Conservation (phyloP, 345 rosid genomes). For the Brassica cretica region DNA sequence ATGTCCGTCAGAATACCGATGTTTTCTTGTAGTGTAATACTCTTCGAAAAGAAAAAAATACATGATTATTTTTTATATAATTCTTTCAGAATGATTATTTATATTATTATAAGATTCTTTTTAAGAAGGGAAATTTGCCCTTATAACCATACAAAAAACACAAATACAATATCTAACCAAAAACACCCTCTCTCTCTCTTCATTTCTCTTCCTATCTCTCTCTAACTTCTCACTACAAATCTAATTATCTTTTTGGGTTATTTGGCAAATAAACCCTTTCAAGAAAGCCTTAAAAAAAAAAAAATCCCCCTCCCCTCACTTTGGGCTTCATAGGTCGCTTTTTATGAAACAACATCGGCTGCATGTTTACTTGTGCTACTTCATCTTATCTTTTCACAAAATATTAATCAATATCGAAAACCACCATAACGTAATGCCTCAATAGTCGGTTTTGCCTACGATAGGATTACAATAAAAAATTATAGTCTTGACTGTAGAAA, state of each 20-base stretch:
- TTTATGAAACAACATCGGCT: constrained; percentile 37
- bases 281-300: too few relatives aligned
- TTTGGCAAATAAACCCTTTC: too few relatives aligned
- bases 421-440: not conserved
- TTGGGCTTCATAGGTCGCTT: constrained; percentile 31
- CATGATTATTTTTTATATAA: not conserved
- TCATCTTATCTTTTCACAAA: constrained; percentile 29
- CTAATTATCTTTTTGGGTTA: too few relatives aligned
- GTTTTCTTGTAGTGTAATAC: not conserved
- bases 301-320: constrained; percentile 28
- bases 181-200: too few relatives aligned
- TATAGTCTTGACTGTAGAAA: not conserved
- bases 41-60: constrained; percentile 29
- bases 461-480: not conserved
- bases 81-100: constrained; percentile 39
- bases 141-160: too few relatives aligned
- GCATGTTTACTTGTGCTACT: not conserved
- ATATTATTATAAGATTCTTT: constrained; percentile 3
- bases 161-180: too few relatives aligned
- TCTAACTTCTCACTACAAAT: too few relatives aligned
- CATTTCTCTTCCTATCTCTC: too few relatives aligned
- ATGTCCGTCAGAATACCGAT: too few relatives aligned
- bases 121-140: too few relatives aligned
- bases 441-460: not conserved
- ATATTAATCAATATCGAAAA: constrained; percentile 14